Evolutionary conservation across 495 filamentous ascomycete genomes (phyloP).

Genomic region (Penicillium silybi): DNA sequence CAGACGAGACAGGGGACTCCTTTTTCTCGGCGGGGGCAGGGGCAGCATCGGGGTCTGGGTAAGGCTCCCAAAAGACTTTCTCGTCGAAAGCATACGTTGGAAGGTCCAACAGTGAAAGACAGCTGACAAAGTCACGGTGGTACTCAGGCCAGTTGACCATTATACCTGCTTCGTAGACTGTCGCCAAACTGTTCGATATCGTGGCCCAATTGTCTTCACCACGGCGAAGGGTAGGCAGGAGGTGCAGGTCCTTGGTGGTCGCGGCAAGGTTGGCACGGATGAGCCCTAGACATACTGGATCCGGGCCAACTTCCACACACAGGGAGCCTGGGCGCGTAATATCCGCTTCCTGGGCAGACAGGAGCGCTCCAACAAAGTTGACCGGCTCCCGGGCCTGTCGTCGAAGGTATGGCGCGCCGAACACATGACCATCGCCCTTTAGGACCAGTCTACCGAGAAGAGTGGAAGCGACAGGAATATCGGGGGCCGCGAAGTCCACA

Average conservation of each 20-base stretch:
- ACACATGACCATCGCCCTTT: conserved; percentile 7
- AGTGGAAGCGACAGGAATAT: conserved; percentile 25
- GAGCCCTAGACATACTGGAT: conserved; percentile 29
- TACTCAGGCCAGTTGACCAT: conserved; percentile 65
- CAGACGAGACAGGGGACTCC: neutral
- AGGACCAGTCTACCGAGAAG: conserved; percentile 20
- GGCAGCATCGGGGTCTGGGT: conserved; percentile 23
- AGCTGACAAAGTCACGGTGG: conserved; percentile 52
- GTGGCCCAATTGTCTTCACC: neutral
- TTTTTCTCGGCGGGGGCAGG: neutral
- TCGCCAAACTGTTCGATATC: neutral
- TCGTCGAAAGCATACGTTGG: conserved; percentile 53
- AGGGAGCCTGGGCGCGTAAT: conserved; percentile 17
- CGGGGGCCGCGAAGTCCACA: conserved; percentile 32
- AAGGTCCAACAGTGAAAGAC: conserved; percentile 52
- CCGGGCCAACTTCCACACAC: conserved; percentile 40
- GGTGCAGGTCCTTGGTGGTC: neutral
- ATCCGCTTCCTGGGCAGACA: conserved; percentile 3
- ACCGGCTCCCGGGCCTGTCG: conserved; percentile 26
- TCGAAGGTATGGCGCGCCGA: conserved; percentile 25
- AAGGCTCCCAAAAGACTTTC: conserved; percentile 39
- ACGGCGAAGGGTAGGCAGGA: neutral
- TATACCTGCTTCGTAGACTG: conserved; percentile 45
- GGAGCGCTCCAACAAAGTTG: conserved; percentile 22
- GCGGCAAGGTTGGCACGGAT: conserved; percentile 27